Conservation (phyloP, 73 alveolate genomes). For the Paramecium primaurelia region DNA sequence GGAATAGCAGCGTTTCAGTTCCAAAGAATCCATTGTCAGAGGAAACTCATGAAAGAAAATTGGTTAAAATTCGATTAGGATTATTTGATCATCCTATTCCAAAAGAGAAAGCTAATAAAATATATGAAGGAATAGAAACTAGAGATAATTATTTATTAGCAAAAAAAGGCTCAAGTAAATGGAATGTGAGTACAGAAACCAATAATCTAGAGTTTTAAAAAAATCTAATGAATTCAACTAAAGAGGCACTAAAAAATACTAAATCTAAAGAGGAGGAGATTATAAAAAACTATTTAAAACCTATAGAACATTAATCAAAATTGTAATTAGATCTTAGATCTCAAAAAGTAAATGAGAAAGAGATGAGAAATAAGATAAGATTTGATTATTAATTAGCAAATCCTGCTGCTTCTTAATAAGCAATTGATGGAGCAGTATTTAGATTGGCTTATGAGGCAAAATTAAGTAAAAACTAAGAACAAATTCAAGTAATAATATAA, state of each 20-base stretch:
- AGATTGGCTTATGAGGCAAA: conserved; percentile 61
- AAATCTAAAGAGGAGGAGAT: conserved; percentile 36
- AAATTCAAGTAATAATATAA: not conserved
- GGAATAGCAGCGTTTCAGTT: conserved; percentile 60
- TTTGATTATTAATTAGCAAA: not conserved
- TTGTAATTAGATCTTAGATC: conserved; percentile 24
- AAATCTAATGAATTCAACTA: not conserved
- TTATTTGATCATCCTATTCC: conserved; percentile 63
- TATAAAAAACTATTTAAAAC: conserved; percentile 18
- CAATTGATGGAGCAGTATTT: conserved; percentile 59
- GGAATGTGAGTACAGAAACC: conserved; percentile 61
- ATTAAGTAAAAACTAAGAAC: conserved; percentile 34
- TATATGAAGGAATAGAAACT: conserved; percentile 51
- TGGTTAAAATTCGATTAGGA: conserved; percentile 54
- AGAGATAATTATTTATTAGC: conserved; percentile 44
- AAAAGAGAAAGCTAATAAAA: conserved; percentile 45
- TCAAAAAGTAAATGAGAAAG: conserved; percentile 49
- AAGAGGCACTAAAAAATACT: not conserved
- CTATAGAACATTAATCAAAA: conserved; percentile 30
- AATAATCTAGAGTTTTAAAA: conserved; percentile 5
- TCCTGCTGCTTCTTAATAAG: conserved; percentile 51
- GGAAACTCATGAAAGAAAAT: conserved; percentile 62
- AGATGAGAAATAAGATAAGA: conserved; percentile 44
- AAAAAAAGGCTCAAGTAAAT: not conserved
- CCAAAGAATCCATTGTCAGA: conserved; percentile 62